Evolutionary conservation across 768 basidiomycete genomes (phyloP), one percentile per base, ranked within the genome.

Genomic region (Hypholoma fasciculare): DNA sequence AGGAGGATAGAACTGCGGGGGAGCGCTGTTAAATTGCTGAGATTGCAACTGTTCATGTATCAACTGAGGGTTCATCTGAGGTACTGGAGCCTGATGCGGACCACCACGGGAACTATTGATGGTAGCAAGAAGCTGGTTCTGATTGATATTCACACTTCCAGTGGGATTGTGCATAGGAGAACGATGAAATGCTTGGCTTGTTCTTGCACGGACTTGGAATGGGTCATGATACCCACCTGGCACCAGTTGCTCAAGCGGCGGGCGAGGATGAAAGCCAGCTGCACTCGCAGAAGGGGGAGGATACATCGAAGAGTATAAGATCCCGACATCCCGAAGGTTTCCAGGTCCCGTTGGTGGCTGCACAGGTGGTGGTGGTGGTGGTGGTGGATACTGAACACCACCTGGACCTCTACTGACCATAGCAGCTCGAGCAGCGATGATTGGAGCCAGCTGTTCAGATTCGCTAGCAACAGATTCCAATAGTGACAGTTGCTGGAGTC

Each of bases 381-480:
- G 23, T 34, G 60, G 58, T 5, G 51, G 59, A 53, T 64, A 60
- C 16, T 52, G 54, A 40, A 39, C 49, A 43, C 58, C 54, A 14
- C 50, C 16, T 37, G 62, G 63, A 7, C 62, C 65, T 52, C 64
- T 63, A 46, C 59, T 67, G 30, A 60, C 62, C 54, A 60, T 60
- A 3, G 66, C 64, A 3, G 67, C 65, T 9, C 65, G 65, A 3
- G 70, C 69, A 62, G 62, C 57, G 72, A 68, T 57, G 66, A 73
- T 57, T 17, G 83, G 78, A 23, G 83, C 79, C 78, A 86, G 79
- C 59, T 81, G 78, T 6, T 85, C 86, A 4, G 90, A 89, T 68
- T 92, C 89, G 64, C 87, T 84, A 0, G 85, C 88, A 37, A 91
- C 84, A 13, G 82, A 76, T 67, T 92, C 89, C 11, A 90, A 74